Base-by-base conservation (phyloP, 108 stramenopile species). In the Nannochloropsis gaditana region DNA sequence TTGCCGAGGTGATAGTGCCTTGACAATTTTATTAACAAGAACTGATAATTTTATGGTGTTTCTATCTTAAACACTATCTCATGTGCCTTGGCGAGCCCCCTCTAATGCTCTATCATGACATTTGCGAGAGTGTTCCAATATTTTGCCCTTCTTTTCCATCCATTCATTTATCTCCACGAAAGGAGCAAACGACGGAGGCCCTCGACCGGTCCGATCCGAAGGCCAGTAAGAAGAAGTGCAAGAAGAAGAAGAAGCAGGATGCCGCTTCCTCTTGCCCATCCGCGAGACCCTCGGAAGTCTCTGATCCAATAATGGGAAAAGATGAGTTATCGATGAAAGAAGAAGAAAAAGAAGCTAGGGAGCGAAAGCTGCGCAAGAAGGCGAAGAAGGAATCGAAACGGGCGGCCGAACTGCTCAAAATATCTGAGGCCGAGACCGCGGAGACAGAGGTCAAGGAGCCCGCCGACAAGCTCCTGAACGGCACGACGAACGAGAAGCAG, bases 341-440 rank as follows among this genome's bases (percentile, higher is more conserved):
- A 31, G 82, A 84, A 43, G 59, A 21, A 10, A 79, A 50, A 44
- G 41, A 73, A 43, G 87, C 80, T 21, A 42, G 5, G 9, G 59
- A 79, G 31, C 73, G 59, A 42, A 84, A 85, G 31, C 80, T 85
- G 45, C 44, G 45, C 79, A 84, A 87, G 45, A 85, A 90, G 84
- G 84, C 83, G 80, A 90, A 50, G 79, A 92, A 90, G 82, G 84
- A 84, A 83, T 83, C 83, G 83, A 89, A 90, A 90, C 83, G 80
- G 73, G 42, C 83, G 44, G 89, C 45, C 9, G 87, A 43, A 9
- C 85, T 45, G 85, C 45, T 15, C 84, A 82, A 8, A 90, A 91
- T 80, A 41, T 31, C n/a, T n/a, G 83, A 9, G 15, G 86, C 44
- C 81, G 45, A 21, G 9, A 9, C 42, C 1, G 86, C 73, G 83